Percentiles rank a stretch among this genome's conserved stretches.
phyloP scores from a whole-genome alignment of 345 rosid genomes.

The Gossypium raimondii region DNA sequence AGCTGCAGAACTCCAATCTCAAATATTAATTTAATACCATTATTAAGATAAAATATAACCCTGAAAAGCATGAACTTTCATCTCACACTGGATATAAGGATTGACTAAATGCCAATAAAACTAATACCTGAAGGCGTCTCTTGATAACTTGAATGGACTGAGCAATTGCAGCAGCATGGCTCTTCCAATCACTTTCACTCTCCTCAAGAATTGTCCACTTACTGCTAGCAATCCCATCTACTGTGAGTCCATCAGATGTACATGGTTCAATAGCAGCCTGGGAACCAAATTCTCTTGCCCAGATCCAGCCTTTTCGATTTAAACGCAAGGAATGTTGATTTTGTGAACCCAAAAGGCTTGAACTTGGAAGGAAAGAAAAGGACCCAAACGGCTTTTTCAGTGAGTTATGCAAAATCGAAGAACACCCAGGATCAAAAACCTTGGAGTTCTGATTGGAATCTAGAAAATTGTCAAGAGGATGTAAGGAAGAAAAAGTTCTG shows the following conservation, averaged over 20 bases:
- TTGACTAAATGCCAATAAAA: slow-evolving; percentile 7
- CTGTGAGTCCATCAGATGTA: slow-evolving; percentile 78
- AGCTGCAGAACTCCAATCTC: neutral
- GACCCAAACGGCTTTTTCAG: slow-evolving; percentile 14
- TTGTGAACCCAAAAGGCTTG: slow-evolving; percentile 15
- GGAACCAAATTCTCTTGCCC: slow-evolving; percentile 33
- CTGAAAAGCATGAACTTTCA: neutral
- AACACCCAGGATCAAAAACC: slow-evolving; percentile 23
- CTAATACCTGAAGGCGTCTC: slow-evolving; percentile 79
- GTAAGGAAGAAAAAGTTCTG: slow-evolving; percentile 11
- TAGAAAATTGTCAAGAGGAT: neutral
- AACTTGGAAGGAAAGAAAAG: neutral
- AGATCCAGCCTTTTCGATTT: slow-evolving; percentile 19
- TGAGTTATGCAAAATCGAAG: slow-evolving; percentile 31
- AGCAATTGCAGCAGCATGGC: slow-evolving; percentile 88
- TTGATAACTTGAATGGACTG: slow-evolving; percentile 89
- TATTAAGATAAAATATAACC: neutral
- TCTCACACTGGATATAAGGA: neutral
- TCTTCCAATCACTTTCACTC: slow-evolving; percentile 80
- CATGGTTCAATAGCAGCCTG: slow-evolving; percentile 49
- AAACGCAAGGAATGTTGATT: slow-evolving; percentile 7
- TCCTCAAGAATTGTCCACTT: slow-evolving; percentile 80
- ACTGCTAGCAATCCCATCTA: slow-evolving; percentile 64
- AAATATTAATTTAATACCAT: neutral
- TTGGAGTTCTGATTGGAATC: slow-evolving; percentile 11